Evolutionary conservation across 2,329 filamentous ascomycete genomes (phyloP).

Genomic region (Aureobasidium sp.): DNA sequence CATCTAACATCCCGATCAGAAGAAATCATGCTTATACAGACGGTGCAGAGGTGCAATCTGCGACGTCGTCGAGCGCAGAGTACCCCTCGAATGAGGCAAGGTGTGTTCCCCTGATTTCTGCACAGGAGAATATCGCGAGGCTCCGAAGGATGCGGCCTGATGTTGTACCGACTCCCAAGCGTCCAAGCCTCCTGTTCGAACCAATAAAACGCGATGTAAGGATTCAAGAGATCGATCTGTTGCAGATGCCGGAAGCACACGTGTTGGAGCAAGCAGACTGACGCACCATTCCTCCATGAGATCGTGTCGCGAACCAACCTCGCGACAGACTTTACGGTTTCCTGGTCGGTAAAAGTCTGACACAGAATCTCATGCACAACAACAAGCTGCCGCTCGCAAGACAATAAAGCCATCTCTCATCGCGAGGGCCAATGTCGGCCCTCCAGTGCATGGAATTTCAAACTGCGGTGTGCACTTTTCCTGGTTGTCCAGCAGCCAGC

Average conservation of each 20-base stretch:
- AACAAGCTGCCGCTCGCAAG: no score
- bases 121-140: background rate
- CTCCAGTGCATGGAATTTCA: no score
- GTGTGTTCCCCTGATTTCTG: no score
- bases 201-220: background rate
- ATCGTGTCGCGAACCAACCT: background rate
- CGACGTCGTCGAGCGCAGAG: constrained; percentile 16
- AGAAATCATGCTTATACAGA: background rate
- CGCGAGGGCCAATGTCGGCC: no score
- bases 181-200: background rate
- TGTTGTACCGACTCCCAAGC: background rate
- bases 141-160: background rate
- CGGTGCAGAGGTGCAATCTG: background rate
- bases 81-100: constrained; percentile 4
- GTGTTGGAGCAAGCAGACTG: background rate
- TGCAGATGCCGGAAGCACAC: background rate
- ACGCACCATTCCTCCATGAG: background rate
- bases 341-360: no score
- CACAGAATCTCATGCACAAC: no score
- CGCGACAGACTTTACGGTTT: background rate
- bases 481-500: no score
- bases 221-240: background rate
- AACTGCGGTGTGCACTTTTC: no score
- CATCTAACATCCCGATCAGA: background rate
- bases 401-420: no score